phyloP scores from a whole-genome alignment of 495 filamentous ascomycete genomes.

The Aspergillus campestris region DNA sequence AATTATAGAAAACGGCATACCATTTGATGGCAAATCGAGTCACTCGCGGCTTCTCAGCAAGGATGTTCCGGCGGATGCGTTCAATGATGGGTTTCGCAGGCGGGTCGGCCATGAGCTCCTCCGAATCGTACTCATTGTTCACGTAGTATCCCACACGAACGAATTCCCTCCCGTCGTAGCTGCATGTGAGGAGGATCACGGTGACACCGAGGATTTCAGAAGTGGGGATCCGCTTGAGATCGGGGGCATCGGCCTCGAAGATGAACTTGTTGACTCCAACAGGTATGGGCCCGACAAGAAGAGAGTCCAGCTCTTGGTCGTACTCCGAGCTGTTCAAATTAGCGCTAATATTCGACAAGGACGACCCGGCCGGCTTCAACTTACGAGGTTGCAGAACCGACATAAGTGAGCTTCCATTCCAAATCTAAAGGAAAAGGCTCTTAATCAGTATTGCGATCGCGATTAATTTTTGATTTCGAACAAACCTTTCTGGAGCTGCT shows the following conservation, averaged over 20 bases:
- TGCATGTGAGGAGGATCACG: conserved; percentile 91
- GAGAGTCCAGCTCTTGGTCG: conserved; percentile 94
- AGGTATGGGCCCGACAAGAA: conserved; percentile 92
- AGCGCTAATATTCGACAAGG: conserved; percentile 3
- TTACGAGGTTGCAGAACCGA: conserved; percentile 94
- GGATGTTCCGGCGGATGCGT: conserved; percentile 79
- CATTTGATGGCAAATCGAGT: conserved; percentile 99
- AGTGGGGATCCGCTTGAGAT: conserved; percentile 79
- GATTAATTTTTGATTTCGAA: neutral
- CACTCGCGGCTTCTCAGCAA: conserved; percentile 94
- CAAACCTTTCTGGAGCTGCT: conserved; percentile 81
- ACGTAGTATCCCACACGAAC: conserved; percentile 98
- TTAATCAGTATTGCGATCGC: neutral
- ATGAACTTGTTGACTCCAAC: conserved; percentile 98
- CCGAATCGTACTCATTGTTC: conserved; percentile 94
- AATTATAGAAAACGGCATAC: conserved; percentile 45
- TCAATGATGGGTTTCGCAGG: conserved; percentile 88
- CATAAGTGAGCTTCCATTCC: conserved; percentile 98
- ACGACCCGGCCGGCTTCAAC: conserved; percentile 15
- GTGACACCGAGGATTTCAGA: conserved; percentile 96
- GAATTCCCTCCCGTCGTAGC: conserved; percentile 93
- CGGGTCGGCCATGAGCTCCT: conserved; percentile 79
- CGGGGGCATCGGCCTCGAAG: conserved; percentile 89
- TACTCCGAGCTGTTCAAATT: conserved; percentile 64
- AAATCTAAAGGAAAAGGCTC: conserved; percentile 52